phyloP scores from a whole-genome alignment of 1,139 yeast genomes.

The Taphrina sp. region DNA sequence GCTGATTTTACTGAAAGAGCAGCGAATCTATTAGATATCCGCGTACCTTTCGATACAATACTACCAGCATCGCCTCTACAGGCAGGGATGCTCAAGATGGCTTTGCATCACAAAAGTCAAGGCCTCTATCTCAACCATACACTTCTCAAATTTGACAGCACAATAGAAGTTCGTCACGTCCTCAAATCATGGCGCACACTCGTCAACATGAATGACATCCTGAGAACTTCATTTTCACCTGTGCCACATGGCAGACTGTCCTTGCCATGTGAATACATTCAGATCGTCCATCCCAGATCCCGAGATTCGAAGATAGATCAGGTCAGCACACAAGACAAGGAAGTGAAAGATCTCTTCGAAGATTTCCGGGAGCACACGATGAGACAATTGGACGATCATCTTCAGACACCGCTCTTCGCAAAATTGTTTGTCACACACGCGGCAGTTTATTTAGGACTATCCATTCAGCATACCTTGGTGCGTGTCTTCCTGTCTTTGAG shows the following conservation, averaged over 20 bases:
- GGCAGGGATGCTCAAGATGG: constrained; percentile 38
- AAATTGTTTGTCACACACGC: constrained; percentile 7
- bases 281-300: neutral
- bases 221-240: constrained; percentile 32
- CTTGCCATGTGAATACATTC: neutral
- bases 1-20: neutral
- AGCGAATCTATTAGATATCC: neutral
- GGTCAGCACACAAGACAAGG: neutral
- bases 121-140: constrained; percentile 37
- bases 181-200: constrained; percentile 35
- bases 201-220: constrained; percentile 34
- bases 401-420: neutral
- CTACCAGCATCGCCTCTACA: constrained; percentile 39
- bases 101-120: constrained; percentile 29
- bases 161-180: constrained; percentile 33
- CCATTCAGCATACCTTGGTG: constrained; percentile 38
- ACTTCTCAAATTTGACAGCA: constrained; percentile 31
- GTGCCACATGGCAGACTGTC: constrained; percentile 9
- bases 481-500: neutral
- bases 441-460: constrained; percentile 33
- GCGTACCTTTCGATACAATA: constrained; percentile 13
- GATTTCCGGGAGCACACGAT: neutral
- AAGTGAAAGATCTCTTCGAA: neutral
- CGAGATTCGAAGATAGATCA: neutral
- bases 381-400: neutral